Conservation (phyloP, 1,284 basidiomycete species). For the Malassezia cuniculi region DNA sequence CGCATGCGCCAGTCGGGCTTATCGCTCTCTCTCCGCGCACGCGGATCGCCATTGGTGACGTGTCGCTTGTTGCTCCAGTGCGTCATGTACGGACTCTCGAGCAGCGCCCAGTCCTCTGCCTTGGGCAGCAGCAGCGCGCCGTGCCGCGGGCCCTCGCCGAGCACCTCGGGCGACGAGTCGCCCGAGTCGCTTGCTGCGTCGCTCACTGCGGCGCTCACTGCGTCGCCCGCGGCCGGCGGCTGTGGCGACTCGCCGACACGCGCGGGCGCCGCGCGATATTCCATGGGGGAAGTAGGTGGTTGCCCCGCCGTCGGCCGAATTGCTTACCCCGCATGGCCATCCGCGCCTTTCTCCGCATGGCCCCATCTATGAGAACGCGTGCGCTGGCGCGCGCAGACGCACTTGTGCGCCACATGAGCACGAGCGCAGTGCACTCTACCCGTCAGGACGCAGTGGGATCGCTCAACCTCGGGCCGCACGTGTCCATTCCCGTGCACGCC, state of each 20-base stretch:
- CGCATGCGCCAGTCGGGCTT: slow-evolving; percentile 59
- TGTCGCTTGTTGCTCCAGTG: slow-evolving; percentile 57
- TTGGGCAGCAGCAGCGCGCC: slow-evolving; percentile 38
- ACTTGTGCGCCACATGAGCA: no score
- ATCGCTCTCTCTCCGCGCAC: slow-evolving; percentile 55
- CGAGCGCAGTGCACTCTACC: no score
- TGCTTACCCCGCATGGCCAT: no score
- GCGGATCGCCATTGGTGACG: slow-evolving; percentile 71
- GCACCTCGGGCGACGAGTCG: neutral
- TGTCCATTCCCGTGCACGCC: slow-evolving; percentile 33
- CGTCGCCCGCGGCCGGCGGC: neutral
- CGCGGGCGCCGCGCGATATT: no score
- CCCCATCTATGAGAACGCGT: no score
- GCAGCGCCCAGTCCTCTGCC: slow-evolving; percentile 37
- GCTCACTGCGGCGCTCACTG: neutral
- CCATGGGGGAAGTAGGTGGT: no score
- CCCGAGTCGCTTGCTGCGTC: neutral
- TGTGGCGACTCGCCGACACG: neutral
- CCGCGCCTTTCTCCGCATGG: no score
- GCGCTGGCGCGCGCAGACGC: no score
- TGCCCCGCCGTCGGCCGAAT: no score
- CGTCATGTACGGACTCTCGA: slow-evolving; percentile 36
- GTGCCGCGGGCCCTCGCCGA: slow-evolving; percentile 23
- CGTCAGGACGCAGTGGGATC: no score
- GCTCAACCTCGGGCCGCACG: slow-evolving; percentile 35